Conservation (phyloP, 2,329 filamentous ascomycete species). For the Apiospora koreana region DNA sequence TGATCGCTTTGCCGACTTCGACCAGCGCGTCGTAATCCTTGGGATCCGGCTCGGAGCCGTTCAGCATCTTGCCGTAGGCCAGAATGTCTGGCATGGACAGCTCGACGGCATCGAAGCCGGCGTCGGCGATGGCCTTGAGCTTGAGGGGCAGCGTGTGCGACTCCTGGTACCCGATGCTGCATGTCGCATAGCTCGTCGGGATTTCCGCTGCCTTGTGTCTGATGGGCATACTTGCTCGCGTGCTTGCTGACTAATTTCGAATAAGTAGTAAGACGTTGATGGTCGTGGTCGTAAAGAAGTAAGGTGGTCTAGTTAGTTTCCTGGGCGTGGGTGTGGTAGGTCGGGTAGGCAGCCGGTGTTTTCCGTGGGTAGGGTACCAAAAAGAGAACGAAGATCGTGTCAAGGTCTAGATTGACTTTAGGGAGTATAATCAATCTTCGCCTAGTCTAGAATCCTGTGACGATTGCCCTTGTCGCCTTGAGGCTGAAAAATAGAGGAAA, state of each 20-base stretch:
- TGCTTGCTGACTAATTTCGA: constrained; percentile 12
- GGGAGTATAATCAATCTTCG: background rate
- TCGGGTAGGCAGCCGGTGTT: too few species aligned
- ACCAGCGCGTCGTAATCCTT: constrained; percentile 62
- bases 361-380: too few species aligned
- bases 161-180: constrained; percentile 32
- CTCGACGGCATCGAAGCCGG: constrained; percentile 70
- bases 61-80: constrained; percentile 54
- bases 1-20: constrained; percentile 55
- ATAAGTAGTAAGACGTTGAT: background rate
- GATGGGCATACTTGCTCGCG: constrained; percentile 30
- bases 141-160: constrained; percentile 58
- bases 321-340: too few species aligned
- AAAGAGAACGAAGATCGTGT: too few species aligned
- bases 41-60: constrained; percentile 51
- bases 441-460: background rate
- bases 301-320: background rate
- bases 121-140: constrained; percentile 61
- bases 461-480: background rate
- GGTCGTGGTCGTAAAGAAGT: too few species aligned
- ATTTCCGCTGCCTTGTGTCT: constrained; percentile 22
- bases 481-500: background rate
- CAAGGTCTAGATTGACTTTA: too few species aligned
- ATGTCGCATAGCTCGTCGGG: constrained; percentile 33
- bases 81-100: constrained; percentile 74